Base-by-base conservation (phyloP, 306 rosid species). In the Cucurbita moschata region DNA sequence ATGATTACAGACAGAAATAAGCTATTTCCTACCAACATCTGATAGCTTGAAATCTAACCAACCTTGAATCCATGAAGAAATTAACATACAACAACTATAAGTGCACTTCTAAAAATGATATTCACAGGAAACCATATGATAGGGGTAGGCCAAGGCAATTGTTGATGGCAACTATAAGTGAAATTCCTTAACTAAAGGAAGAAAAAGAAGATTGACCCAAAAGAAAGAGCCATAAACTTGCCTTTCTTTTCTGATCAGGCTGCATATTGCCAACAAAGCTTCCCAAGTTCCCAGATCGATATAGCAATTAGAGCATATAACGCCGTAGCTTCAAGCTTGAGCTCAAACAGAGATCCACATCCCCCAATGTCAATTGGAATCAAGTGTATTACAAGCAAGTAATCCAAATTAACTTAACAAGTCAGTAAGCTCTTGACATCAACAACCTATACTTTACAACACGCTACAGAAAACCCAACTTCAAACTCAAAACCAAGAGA, bases 181-280 rank as follows among this genome's bases (percentile, higher is more conserved):
- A 12, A 19, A 67, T 12, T 44, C 42, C 30, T 21, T 16, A 16
- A 52, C 49, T 9, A 30, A 37, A 71, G 18, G 4, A 6, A 44
- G 64, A 26, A 26, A 26, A 26, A 26, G 26, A 26, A 26, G 26
- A 26, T 1, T 26, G 44, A 1, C 75, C 9, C 39, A 63, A 73
- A 63, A 47, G 5, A 73, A 63, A 47, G 5, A 73, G 47, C 75
- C 58, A 39, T 40, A 65, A 83, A 72, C 78, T 79, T 83, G 87
- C 99, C 99, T 95, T 95, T 88, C 87, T 95, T 72, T 91, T 88
- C 57, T 88, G 97, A 85, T 91, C 99, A 74, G 86, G 83, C 83
- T 80, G 88, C 99, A 89, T 91, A 87, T 79, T 79, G 67, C 72
- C 76, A 82, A 75, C 76, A 63, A 73, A 86, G 85, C 91, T 87